These are phyloP conservation scores for Spathaspora sp. DNA, from an alignment of 805 yeast genomes.

Conservation along the genomic window DNA sequence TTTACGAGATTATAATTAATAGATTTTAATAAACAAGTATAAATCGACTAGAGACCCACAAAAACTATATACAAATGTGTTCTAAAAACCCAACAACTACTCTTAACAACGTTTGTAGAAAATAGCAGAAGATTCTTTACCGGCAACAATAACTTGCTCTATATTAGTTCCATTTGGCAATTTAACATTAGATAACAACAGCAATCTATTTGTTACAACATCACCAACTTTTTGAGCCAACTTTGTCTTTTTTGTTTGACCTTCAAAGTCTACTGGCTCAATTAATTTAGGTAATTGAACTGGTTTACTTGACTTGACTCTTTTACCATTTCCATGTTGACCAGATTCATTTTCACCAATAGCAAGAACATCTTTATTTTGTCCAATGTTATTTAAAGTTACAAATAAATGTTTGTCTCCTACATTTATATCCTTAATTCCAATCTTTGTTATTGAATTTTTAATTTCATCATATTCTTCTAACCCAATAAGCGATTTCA, in stretches of 20 bases:
- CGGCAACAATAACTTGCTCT: constrained; percentile 61
- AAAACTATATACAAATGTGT: background rate
- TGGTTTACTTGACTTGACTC: constrained; percentile 56
- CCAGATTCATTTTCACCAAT: constrained; percentile 88
- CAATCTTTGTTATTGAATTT: constrained; percentile 40
- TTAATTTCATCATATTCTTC: constrained; percentile 52
- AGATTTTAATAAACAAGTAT: background rate
- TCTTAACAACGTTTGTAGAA: constrained; percentile 43
- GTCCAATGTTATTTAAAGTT: constrained; percentile 46
- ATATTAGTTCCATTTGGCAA: constrained; percentile 8
- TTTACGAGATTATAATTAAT: background rate
- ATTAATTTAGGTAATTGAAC: constrained; percentile 49
- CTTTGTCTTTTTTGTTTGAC: constrained; percentile 2
- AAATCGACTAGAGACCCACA: background rate
- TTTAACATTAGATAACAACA: constrained; percentile 28
- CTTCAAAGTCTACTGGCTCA: constrained; percentile 45
- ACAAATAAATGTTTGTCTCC: constrained; percentile 68
- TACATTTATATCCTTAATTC: constrained; percentile 49
- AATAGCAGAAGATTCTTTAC: constrained; percentile 58
- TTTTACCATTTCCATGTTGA: constrained; percentile 82
- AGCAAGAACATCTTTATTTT: constrained; percentile 52
- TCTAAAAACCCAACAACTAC: background rate
- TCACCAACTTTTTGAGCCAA: constrained; percentile 23
- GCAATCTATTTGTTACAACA: constrained; percentile 42
- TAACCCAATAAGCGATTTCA: constrained; percentile 46